Evolutionary conservation across 139 green algal genomes (phyloP), one percentile per base, ranked within the genome.

Genomic region (Chlorella sp.): DNA sequence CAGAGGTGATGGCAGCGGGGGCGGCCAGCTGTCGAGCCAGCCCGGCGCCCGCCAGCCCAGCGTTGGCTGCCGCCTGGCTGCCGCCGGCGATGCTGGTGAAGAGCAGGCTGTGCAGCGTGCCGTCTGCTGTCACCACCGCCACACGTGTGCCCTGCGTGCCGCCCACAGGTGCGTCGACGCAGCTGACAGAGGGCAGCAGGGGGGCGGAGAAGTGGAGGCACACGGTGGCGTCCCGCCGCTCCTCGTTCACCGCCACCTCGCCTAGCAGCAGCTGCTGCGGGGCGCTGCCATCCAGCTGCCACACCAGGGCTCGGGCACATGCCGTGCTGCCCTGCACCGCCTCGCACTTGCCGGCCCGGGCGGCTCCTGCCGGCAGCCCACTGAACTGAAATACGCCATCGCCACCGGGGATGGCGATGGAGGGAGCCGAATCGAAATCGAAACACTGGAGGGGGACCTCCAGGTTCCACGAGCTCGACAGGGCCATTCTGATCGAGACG

Each of bases 181-280:
- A 66, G 39, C 39, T 78, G 9, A 91, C 69, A 1, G 40, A 53
- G 15, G 90, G 90, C 71, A 92, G 78, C 86, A 92, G 81, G 14
- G 85, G 61, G 22, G 86, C 61, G 26, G 48, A 64, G 42, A 92
- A 92, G 21, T 11, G 2, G 40, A 92, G 66, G 66, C 64, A 39
- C 5, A 76, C 77, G 4, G 86, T 28, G 3, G 21, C 71, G 3
- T 75, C 76, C 15, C 81, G 66, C 71, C 61, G 66, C 40, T 78
- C 66, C 57, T 73, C 77, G 28, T 34, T 82, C 21, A 92, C 36
- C 24, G 28, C 48, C 57, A 81, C 84, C 61, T 92, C 81, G 22
- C 24, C 37, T 3, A 92, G 81, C 48, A 83, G 24, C 57, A 92
- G 77, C 61, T 78, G 26, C 28, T 37, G 19, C 21, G 83, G 76